A percentile compares a stretch with the other conserved stretches of the same genome.
Conservation (phyloP, 2,329 filamentous ascomycete species). For the Beauveria brongniartii region DNA sequence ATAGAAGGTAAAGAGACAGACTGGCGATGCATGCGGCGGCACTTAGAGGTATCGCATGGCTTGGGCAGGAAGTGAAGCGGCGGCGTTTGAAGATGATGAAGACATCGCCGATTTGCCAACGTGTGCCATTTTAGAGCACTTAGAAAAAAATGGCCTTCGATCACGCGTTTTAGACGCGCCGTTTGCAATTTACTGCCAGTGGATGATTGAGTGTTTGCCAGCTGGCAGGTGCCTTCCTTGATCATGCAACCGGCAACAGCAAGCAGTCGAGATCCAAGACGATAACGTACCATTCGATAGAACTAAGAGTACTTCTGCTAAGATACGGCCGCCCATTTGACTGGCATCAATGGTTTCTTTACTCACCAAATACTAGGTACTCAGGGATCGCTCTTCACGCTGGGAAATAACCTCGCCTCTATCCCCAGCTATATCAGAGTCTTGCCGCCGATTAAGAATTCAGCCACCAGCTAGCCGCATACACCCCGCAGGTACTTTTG, state of each 20-base stretch:
- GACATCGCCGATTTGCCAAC: neutral
- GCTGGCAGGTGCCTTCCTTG: neutral
- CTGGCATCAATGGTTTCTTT: too few relatives aligned
- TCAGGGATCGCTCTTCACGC: too few relatives aligned
- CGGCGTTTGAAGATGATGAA: neutral
- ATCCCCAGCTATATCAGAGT: too few relatives aligned
- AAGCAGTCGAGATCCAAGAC: neutral
- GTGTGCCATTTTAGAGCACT: neutral
- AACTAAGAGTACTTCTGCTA: too few relatives aligned
- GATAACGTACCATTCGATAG: neutral
- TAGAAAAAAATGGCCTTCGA: neutral
- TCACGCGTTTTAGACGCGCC: conserved; percentile 5
- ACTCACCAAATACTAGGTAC: too few relatives aligned
- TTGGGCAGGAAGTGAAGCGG: neutral
- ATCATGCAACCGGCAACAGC: neutral
- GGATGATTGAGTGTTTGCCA: neutral
- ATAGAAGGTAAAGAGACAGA: neutral
- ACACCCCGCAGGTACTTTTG: too few relatives aligned
- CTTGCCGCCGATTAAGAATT: neutral
- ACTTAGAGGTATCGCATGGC: neutral
- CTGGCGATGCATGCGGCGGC: neutral
- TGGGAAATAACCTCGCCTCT: too few relatives aligned
- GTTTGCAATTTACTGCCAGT: neutral
- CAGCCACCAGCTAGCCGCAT: neutral
- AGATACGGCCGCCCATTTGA: too few relatives aligned